phyloP scores from a whole-genome alignment of 768 basidiomycete genomes.

The Mrakia blollopis region DNA sequence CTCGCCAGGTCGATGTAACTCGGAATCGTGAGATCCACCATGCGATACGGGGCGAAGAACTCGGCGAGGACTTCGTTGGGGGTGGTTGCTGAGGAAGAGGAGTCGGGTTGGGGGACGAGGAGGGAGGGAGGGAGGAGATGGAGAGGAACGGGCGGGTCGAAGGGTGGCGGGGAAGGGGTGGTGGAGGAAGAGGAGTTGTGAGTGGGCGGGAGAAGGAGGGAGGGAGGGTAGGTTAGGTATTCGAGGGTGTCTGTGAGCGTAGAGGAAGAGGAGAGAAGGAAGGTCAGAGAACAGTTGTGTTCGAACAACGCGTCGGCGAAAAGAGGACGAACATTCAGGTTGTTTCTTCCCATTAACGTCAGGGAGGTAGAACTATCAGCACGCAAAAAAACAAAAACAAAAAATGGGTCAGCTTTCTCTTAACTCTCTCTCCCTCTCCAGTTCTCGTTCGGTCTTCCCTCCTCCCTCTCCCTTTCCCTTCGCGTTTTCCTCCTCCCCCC shows the following conservation, averaged over 20 bases:
- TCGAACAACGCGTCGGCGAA: no score
- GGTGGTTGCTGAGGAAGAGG: background rate
- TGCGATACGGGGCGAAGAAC: slow-evolving; percentile 54
- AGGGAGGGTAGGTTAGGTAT: slow-evolving; percentile 31
- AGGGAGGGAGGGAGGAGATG: slow-evolving; percentile 55
- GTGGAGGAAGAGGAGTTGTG: background rate
- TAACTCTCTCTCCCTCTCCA: no score
- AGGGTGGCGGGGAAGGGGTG: background rate
- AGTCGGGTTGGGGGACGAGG: slow-evolving; percentile 52
- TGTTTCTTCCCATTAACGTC: slow-evolving; percentile 52
- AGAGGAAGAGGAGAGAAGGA: background rate
- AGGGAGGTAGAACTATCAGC: slow-evolving; percentile 61
- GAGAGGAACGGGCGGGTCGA: slow-evolving; percentile 54
- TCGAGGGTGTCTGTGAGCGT: slow-evolving; percentile 35
- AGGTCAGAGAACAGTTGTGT: background rate
- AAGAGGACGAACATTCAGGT: slow-evolving; percentile 52
- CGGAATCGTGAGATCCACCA: slow-evolving; percentile 71
- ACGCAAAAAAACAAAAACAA: slow-evolving; percentile 19
- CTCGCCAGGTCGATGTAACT: slow-evolving; percentile 67
- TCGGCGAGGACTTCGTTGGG: slow-evolving; percentile 41
- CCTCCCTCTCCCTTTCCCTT: no score
- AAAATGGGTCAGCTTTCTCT: background rate
- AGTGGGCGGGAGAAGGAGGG: slow-evolving; percentile 25
- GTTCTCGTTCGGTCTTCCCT: no score
- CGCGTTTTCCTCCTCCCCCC: no score